phyloP scores from a whole-genome alignment of 768 basidiomycete species.

The Rubroboletus satanas region DNA sequence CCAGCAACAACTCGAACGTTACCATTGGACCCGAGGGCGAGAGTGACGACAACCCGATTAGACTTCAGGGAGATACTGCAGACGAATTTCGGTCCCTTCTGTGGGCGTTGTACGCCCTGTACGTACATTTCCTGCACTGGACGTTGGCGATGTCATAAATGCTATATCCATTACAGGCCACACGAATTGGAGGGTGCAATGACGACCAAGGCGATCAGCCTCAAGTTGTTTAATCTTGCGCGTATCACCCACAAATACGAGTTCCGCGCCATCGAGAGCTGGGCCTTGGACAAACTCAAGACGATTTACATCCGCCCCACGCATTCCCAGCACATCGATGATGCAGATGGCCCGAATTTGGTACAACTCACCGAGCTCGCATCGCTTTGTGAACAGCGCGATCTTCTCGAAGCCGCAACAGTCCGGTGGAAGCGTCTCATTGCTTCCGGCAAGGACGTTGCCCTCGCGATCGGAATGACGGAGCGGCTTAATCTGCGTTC shows the following conservation, averaged over 20 bases:
- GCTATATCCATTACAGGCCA: slow-evolving; percentile 30
- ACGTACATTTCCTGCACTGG: slow-evolving; percentile 24
- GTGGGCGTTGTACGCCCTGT: slow-evolving; percentile 53
- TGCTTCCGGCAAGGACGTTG: slow-evolving; percentile 42
- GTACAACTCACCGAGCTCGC: slow-evolving; percentile 51
- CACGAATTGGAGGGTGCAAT: slow-evolving; percentile 45
- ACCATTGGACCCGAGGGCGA: slow-evolving; percentile 41
- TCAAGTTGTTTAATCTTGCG: slow-evolving; percentile 45
- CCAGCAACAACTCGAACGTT: slow-evolving; percentile 21
- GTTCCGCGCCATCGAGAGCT: slow-evolving; percentile 42
- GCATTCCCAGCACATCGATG: slow-evolving; percentile 27
- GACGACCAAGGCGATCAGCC: slow-evolving; percentile 39
- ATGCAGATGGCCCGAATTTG: slow-evolving; percentile 37
- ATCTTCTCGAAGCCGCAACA: slow-evolving; percentile 41
- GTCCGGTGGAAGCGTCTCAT: slow-evolving; percentile 47
- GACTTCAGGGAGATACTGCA: slow-evolving; percentile 43
- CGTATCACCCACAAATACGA: slow-evolving; percentile 48
- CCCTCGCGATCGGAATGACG: slow-evolving; percentile 43
- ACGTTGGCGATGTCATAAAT: slow-evolving; percentile 1
- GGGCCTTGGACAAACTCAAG: slow-evolving; percentile 42
- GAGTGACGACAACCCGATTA: slow-evolving; percentile 49
- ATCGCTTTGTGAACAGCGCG: slow-evolving; percentile 44
- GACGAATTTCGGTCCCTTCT: slow-evolving; percentile 51
- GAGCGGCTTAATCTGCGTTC: slow-evolving; percentile 45
- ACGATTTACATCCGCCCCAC: slow-evolving; percentile 32